phyloP scores from a whole-genome alignment of 2,329 filamentous ascomycete genomes.

The Pseudogymnoascus sp. region DNA sequence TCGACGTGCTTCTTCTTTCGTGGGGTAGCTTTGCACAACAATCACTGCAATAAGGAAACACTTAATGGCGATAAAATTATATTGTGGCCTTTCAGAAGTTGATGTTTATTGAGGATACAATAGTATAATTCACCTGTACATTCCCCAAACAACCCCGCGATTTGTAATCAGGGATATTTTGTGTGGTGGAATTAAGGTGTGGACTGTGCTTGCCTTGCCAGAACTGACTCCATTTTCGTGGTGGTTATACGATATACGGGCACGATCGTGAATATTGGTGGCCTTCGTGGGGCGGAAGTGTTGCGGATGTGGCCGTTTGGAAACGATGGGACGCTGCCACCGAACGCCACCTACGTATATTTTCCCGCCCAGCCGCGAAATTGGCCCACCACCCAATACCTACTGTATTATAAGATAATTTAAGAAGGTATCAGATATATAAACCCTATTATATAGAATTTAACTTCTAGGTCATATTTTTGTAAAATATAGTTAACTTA shows the following conservation, averaged over 20 bases:
- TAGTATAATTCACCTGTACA: background rate
- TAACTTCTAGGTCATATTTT: background rate
- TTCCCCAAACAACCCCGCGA: background rate
- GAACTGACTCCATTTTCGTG: background rate
- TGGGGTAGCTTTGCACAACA: conserved; percentile 14
- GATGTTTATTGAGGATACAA: background rate
- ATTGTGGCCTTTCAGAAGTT: background rate
- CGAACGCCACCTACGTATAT: background rate
- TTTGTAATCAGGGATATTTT: background rate
- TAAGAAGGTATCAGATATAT: background rate
- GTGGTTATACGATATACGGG: background rate
- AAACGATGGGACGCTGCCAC: background rate
- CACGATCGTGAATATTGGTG: background rate
- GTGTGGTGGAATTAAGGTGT: background rate
- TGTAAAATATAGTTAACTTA: background rate
- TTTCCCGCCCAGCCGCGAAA: background rate
- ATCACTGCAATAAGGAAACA: conserved; percentile 4
- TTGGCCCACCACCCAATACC: background rate
- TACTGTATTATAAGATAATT: background rate
- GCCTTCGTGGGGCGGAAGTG: background rate
- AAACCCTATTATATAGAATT: background rate
- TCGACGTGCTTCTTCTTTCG: conserved; percentile 14
- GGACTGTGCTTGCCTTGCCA: background rate
- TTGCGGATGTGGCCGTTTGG: background rate
- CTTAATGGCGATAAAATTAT: background rate